Evolutionary conservation across 805 yeast genomes (phyloP).

Genomic region (Kuraishia piskuri): DNA sequence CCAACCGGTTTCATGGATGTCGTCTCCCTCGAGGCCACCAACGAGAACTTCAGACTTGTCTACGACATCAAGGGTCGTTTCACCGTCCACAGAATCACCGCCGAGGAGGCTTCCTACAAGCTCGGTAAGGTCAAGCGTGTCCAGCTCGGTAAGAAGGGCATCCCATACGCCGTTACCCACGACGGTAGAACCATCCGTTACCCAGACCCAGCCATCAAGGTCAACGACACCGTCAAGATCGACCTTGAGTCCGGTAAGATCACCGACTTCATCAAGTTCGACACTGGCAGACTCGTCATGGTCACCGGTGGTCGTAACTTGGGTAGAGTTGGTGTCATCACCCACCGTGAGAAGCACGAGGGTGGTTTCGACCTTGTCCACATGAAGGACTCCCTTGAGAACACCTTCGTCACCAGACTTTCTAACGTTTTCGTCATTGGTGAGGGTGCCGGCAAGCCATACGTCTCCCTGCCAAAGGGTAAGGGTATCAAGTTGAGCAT

Average conservation of each 20-base stretch:
- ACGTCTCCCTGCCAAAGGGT: conserved; percentile 95
- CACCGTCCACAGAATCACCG: conserved; percentile 98
- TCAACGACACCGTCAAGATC: conserved; percentile 96
- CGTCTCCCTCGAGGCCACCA: conserved; percentile 93
- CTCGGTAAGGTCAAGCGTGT: conserved; percentile 97
- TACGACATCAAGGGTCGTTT: conserved; percentile 99
- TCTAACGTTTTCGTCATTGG: conserved; percentile 91
- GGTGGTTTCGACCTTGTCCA: conserved; percentile 98
- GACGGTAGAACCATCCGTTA: conserved; percentile 99
- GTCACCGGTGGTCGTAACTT: conserved; percentile 97
- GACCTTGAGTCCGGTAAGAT: conserved; percentile 96
- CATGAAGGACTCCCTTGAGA: conserved; percentile 91
- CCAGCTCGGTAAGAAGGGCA: conserved; percentile 96
- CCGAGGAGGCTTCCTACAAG: conserved; percentile 97
- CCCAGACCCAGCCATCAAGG: conserved; percentile 96
- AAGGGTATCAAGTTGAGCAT: conserved; percentile 95
- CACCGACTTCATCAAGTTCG: conserved; percentile 82
- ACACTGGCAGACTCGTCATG: conserved; percentile 86
- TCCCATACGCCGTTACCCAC: conserved; percentile 98
- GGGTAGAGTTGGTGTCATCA: conserved; percentile 95
- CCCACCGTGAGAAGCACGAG: conserved; percentile 95
- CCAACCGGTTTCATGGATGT: conserved; percentile 99
- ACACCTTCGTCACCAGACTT: conserved; percentile 93
- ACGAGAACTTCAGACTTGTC: conserved; percentile 98
- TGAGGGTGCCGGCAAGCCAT: conserved; percentile 84